Conservation (phyloP, 768 basidiomycete species). For the Boletus bicolor region DNA sequence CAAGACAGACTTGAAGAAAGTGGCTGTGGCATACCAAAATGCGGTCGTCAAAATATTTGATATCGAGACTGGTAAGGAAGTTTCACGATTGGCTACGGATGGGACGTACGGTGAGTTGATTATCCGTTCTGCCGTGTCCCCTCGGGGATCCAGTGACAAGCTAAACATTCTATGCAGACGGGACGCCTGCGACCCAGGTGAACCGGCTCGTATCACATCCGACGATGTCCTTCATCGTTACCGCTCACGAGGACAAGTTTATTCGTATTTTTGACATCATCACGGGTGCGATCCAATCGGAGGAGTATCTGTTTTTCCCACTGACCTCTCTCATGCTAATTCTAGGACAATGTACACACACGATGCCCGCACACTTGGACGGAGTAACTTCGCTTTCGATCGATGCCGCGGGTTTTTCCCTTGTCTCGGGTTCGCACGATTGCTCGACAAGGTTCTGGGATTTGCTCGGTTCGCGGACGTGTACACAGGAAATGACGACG, state of each 20-base stretch:
- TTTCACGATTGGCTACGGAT: constrained; percentile 58
- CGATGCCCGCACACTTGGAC: constrained; percentile 88
- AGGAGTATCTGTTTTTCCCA: neutral
- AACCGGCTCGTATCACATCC: constrained; percentile 89
- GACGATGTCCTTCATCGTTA: constrained; percentile 81
- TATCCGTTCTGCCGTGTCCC: neutral
- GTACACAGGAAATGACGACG: constrained; percentile 84
- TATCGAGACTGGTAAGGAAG: constrained; percentile 82
- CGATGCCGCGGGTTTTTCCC: constrained; percentile 79
- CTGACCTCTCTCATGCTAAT: constrained; percentile 2
- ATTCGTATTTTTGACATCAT: constrained; percentile 85
- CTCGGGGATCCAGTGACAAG: neutral
- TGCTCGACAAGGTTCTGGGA: constrained; percentile 97
- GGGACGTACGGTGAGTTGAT: constrained; percentile 49
- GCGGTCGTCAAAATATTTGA: constrained; percentile 89
- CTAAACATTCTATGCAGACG: constrained; percentile 46
- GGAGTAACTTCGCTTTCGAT: constrained; percentile 89
- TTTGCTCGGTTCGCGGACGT: constrained; percentile 71
- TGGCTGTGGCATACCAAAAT: constrained; percentile 89
- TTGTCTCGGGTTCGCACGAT: constrained; percentile 91
- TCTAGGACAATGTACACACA: constrained; percentile 81
- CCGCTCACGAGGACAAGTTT: constrained; percentile 91
- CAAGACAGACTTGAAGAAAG: constrained; percentile 77
- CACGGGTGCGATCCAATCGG: constrained; percentile 54
- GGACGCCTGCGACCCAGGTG: constrained; percentile 71